Evolutionary conservation across 2,329 filamentous ascomycete species (phyloP).

Genomic region (Aspergillus sp.): DNA sequence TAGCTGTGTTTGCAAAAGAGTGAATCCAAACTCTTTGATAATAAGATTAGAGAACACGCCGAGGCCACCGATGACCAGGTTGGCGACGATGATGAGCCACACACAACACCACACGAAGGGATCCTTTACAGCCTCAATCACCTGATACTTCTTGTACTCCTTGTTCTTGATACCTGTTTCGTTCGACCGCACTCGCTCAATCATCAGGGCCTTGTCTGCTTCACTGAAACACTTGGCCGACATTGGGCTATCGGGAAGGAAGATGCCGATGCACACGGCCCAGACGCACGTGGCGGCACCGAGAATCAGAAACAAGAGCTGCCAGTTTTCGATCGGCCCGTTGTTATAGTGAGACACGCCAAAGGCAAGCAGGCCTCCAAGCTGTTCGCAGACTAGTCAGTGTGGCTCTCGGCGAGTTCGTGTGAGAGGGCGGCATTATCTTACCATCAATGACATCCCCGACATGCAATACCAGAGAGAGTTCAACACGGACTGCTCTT

Average conservation of each 20-base stretch:
- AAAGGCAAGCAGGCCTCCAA: conserved; percentile 64
- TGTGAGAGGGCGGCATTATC: too few species aligned
- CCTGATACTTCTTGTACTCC: conserved; percentile 48
- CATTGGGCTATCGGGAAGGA: conserved; percentile 65
- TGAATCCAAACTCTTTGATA: conserved; percentile 65
- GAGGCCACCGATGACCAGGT: conserved; percentile 29
- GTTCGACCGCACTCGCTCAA: conserved; percentile 56
- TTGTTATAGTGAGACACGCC: conserved; percentile 44
- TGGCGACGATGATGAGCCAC: conserved; percentile 14
- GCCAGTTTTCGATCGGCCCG: conserved; percentile 59
- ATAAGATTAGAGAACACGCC: conserved; percentile 52
- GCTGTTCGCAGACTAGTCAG: conserved; percentile 32
- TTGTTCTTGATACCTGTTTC: conserved; percentile 59
- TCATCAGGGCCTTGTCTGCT: conserved; percentile 59
- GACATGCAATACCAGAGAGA: conserved; percentile 74
- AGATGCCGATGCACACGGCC: conserved; percentile 53
- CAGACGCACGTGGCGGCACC: conserved; percentile 46
- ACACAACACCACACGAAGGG: conserved; percentile 19
- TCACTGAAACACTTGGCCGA: conserved; percentile 64
- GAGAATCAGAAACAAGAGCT: conserved; percentile 63
- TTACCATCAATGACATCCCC: conserved; percentile 58
- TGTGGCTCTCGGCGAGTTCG: background rate
- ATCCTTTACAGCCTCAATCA: conserved; percentile 44
- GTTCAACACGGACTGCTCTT: conserved; percentile 63
- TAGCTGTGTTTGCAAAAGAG: conserved; percentile 63